Conservation (phyloP, 768 basidiomycete genomes). For the Mycena pura region DNA sequence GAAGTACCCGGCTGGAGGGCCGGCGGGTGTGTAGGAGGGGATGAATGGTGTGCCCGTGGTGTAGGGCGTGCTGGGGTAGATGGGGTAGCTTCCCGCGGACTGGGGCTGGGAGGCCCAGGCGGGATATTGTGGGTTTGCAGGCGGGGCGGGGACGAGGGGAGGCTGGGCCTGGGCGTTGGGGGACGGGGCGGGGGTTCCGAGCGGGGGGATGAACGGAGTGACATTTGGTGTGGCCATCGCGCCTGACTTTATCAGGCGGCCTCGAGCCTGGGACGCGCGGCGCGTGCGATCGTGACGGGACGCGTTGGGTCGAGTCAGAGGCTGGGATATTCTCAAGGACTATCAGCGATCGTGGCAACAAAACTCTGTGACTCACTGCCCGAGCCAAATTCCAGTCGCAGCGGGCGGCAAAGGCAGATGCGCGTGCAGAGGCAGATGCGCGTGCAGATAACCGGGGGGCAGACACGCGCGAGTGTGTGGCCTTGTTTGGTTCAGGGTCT, state of each 20-base stretch:
- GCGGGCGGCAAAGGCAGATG: too few relatives aligned
- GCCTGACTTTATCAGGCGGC: slow-evolving; percentile 19
- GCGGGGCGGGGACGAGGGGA: slow-evolving; percentile 41
- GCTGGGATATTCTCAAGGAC: slow-evolving; percentile 4
- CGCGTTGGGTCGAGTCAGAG: slow-evolving; percentile 18
- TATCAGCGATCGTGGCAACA: slow-evolving; percentile 15
- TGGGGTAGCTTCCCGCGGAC: slow-evolving; percentile 42
- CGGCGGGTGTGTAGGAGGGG: too few relatives aligned
- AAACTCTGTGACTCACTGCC: slow-evolving; percentile 22
- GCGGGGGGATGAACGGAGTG: slow-evolving; percentile 48
- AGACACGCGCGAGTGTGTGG: too few relatives aligned
- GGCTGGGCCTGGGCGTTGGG: slow-evolving; percentile 42
- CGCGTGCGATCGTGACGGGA: slow-evolving; percentile 7
- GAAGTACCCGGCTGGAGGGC: slow-evolving; percentile 12
- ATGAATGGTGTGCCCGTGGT: slow-evolving; percentile 44
- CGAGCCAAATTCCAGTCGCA: too few relatives aligned
- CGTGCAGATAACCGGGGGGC: too few relatives aligned
- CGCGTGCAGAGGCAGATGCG: too few relatives aligned
- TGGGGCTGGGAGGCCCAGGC: slow-evolving; percentile 44
- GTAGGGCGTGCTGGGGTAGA: slow-evolving; percentile 46
- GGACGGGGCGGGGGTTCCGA: slow-evolving; percentile 47
- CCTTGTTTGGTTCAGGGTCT: too few relatives aligned
- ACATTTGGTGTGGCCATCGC: slow-evolving; percentile 26
- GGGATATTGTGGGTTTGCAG: slow-evolving; percentile 32
- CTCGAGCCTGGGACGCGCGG: slow-evolving; percentile 18